phyloP scores from a whole-genome alignment of 1,139 yeast genomes.

The Yamadazyma blattariae region DNA sequence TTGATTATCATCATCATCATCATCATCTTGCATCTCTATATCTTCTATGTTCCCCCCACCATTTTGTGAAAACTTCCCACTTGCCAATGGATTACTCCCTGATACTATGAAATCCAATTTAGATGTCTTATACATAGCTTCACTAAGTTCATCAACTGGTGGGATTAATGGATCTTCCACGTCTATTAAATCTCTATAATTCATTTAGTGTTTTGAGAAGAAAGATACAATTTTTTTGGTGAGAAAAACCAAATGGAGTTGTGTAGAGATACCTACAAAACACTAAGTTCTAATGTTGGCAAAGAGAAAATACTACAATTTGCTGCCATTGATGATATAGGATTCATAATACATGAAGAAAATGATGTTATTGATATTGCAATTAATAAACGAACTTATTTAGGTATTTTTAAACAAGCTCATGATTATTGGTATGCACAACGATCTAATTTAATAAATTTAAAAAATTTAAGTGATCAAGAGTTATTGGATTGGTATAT shows the following conservation, averaged over 20 bases:
- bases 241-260: constrained; percentile 5
- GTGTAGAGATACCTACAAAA: constrained; percentile 6
- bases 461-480: background rate
- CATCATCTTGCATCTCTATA: constrained; percentile 1
- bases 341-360: constrained; percentile 2
- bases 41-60: background rate
- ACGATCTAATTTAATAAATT: background rate
- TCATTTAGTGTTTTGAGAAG: background rate
- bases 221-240: background rate
- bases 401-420: constrained; percentile 30
- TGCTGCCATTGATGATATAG: constrained; percentile 1
- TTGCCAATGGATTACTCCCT: background rate
- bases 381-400: constrained; percentile 27
- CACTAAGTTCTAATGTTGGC: constrained; percentile 1
- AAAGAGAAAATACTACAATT: constrained; percentile 9
- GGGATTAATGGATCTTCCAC: constrained; percentile 21
- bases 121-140: constrained; percentile 29
- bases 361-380: constrained; percentile 28
- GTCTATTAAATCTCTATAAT: constrained; percentile 11
- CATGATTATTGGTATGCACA: constrained; percentile 30
- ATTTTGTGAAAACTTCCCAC: background rate
- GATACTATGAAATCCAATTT: constrained; percentile 23
- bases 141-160: constrained; percentile 29
- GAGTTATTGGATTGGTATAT: constrained; percentile 12
- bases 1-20: background rate